Evolutionary conservation across 2,329 filamentous ascomycete species (phyloP).

Genomic region (Thielaviopsis punctulata): DNA sequence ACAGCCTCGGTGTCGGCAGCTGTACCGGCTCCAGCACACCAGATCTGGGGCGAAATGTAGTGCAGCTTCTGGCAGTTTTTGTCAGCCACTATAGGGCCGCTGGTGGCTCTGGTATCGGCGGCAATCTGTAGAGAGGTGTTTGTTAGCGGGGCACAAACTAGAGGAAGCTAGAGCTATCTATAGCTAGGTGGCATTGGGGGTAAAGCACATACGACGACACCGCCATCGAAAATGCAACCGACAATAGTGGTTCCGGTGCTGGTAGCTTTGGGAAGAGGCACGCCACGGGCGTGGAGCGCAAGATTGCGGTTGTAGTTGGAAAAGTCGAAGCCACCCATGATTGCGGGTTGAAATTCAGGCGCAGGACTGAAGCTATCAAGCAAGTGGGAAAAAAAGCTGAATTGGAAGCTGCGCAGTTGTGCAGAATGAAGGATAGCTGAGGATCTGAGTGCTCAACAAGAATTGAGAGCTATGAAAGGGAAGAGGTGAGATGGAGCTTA

Average conservation of each 20-base stretch:
- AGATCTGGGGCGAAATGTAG: constrained; percentile 96
- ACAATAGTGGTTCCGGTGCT: constrained; percentile 99
- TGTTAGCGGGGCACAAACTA: too few relatives aligned
- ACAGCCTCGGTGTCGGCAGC: constrained; percentile 99
- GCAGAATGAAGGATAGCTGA: background rate
- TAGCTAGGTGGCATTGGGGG: background rate
- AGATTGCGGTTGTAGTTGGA: constrained; percentile 99
- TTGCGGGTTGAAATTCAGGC: background rate
- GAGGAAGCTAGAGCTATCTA: background rate
- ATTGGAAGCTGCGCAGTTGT: background rate
- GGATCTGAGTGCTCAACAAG: too few relatives aligned
- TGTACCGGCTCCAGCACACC: constrained; percentile 95
- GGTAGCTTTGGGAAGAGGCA: constrained; percentile 91
- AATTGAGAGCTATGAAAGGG: background rate
- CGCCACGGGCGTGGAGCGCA: constrained; percentile 81
- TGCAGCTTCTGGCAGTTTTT: constrained; percentile 99
- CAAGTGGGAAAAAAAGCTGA: constrained; percentile 4
- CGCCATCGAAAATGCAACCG: constrained; percentile 88
- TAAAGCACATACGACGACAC: constrained; percentile 59
- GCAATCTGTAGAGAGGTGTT: constrained; percentile 49
- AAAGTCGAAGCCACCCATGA: constrained; percentile 96
- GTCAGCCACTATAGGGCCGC: constrained; percentile 95
- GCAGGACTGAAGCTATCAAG: constrained; percentile 14
- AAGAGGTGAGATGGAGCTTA: background rate
- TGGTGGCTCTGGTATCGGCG: constrained; percentile 93